Base-by-base conservation (phyloP, 495 filamentous ascomycete genomes). In the Entonaema liquescens region DNA sequence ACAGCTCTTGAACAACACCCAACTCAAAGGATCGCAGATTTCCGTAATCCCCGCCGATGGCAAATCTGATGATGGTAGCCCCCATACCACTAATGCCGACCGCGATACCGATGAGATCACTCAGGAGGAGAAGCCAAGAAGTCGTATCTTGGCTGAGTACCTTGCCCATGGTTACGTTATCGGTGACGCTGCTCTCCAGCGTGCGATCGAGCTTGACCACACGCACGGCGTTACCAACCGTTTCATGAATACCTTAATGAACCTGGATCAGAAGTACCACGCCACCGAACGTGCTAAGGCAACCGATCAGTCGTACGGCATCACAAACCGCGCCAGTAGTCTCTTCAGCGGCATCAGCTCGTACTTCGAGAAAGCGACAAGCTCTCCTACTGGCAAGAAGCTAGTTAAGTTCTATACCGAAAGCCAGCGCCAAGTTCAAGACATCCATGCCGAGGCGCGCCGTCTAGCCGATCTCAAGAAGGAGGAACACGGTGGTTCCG, bases 111-210 rank as follows among this genome's bases (percentile, higher is more conserved):
- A 91, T 68, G 86, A 94, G 62, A 85, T 97, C 74, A 87, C 89
- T 3, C 95, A 98, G 76, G 95, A 99, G 76, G 93, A 97, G 80
- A 98, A 98, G 84, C 95, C 95, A 0, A 90, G 92, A 75, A 87
- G 90, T 19, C 94, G 96, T 74, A 97, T 99, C 74, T 70, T 98
- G 26, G 95, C 95, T 67, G 95, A 99, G 83, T 97, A 97, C 78
- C 89, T 99, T 28, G 94, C 94, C 4, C 92, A 97, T 73, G 95
- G 95, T 70, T 99, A 99, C 80, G 84, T 87, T 19, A 82, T 99
- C 71, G 92, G 91, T 59, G 95, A 99, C 78, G 83, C 83, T n/a
- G 91, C 91, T 3, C 86, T 98, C 54, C 89, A 97, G 77, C 86
- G 85, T 68, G 96, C 93, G 62, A 94, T 99, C 75, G 86, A 89